Evolutionary conservation across 768 basidiomycete species (phyloP).

Genomic region (Hortiboletus campestris): DNA sequence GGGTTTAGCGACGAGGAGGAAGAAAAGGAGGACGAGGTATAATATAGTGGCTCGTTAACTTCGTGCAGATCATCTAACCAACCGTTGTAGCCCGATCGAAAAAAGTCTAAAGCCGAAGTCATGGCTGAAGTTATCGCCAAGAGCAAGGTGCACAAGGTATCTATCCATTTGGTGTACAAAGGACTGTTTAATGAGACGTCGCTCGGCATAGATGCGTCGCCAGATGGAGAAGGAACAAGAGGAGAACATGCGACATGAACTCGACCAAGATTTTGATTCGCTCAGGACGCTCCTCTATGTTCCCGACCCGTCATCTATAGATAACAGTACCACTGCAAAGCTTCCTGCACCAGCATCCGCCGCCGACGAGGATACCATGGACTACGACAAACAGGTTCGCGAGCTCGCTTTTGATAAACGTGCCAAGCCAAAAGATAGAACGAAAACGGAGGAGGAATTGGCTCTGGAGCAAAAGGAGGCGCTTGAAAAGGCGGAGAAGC

Average conservation of each 20-base stretch:
- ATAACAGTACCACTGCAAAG: constrained; percentile 31
- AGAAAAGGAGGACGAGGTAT: constrained; percentile 51
- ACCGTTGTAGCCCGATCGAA: constrained; percentile 62
- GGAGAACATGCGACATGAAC: constrained; percentile 79
- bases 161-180: not conserved
- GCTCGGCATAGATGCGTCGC: constrained; percentile 62
- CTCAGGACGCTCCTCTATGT: constrained; percentile 73
- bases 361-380: constrained; percentile 38
- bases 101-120: constrained; percentile 92
- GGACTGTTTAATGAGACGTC: not conserved
- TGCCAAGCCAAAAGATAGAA: constrained; percentile 90
- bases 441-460: constrained; percentile 94
- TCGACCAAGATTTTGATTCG: constrained; percentile 85
- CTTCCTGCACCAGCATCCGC: not conserved
- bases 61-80: not conserved
- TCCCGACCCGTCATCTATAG: constrained; percentile 46
- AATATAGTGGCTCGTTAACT: constrained; percentile 1
- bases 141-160: constrained; percentile 92
- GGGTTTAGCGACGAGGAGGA: constrained; percentile 76
- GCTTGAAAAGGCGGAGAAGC: constrained; percentile 82
- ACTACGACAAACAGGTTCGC: constrained; percentile 91
- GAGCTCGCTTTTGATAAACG: constrained; percentile 92
- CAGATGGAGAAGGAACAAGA: constrained; percentile 87
- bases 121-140: constrained; percentile 98
- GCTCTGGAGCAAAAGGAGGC: constrained; percentile 85